A percentile compares a stretch with the other conserved stretches of the same genome.
phyloP scores from a whole-genome alignment of 129 eudicot genomes.

The Cynara cardunculus region DNA sequence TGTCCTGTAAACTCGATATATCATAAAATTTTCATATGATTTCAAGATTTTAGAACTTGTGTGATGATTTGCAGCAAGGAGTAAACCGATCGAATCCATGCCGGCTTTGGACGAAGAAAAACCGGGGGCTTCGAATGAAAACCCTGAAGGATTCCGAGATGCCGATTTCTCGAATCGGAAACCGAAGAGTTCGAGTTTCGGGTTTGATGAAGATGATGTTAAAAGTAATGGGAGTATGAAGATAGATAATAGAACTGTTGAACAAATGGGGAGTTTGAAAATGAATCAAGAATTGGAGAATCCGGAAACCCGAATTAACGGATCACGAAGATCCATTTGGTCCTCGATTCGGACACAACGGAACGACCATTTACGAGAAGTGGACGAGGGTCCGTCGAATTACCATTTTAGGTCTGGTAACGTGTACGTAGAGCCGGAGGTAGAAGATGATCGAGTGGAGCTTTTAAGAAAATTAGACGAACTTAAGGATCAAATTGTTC shows the following conservation, averaged over 20 bases:
- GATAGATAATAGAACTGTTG: neutral
- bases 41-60: neutral
- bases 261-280: neutral
- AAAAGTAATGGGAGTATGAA: neutral
- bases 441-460: conserved; percentile 61
- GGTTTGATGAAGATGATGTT: conserved; percentile 2
- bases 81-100: neutral
- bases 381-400: conserved; percentile 44
- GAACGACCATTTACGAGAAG: conserved; percentile 27
- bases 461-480: conserved; percentile 83
- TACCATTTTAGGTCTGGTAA: conserved; percentile 27
- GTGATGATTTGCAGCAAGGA: conserved; percentile 2
- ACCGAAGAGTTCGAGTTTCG: conserved; percentile 1
- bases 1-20: no score
- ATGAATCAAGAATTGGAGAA: conserved; percentile 29
- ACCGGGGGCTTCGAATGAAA: neutral
- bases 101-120: neutral
- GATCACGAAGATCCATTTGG: conserved; percentile 36
- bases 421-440: conserved; percentile 36
- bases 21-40: conserved; percentile 13
- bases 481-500: conserved; percentile 68
- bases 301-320: conserved; percentile 21
- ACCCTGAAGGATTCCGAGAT: neutral
- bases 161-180: conserved; percentile 6
- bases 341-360: conserved; percentile 28